phyloP scores from a whole-genome alignment of 345 rosid species.

The Brassica rapa region DNA sequence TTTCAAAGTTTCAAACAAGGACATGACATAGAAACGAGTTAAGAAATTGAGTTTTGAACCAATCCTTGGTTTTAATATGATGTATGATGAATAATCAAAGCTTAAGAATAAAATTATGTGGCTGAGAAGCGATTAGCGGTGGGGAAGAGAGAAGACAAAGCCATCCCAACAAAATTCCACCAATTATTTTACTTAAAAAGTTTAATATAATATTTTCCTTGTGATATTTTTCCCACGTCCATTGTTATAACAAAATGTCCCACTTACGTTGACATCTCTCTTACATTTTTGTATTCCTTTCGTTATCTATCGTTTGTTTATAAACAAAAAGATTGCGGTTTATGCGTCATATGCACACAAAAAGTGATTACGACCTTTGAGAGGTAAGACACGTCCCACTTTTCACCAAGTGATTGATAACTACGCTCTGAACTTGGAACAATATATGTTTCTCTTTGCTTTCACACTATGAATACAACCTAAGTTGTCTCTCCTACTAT shows the following conservation, averaged over 20 bases:
- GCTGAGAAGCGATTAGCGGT: conserved; percentile 34
- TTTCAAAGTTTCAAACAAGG: neutral
- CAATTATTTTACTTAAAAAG: neutral
- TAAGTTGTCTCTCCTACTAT: conserved; percentile 17
- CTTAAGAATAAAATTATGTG: conserved; percentile 15
- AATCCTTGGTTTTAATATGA: conserved; percentile 5
- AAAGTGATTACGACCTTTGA: conserved; percentile 29
- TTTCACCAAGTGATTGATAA: conserved; percentile 7
- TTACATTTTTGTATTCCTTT: conserved; percentile 1
- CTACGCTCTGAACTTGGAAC: conserved; percentile 7
- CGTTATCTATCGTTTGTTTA: conserved; percentile 36
- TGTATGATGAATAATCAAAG: conserved; percentile 31
- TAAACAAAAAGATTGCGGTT: conserved; percentile 24
- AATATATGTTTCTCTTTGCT: conserved; percentile 29
- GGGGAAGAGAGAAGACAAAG: conserved; percentile 17
- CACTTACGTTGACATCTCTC: conserved; percentile 38
- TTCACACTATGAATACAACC: conserved; percentile 15
- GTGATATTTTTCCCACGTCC: conserved; percentile 28
- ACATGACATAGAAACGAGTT: conserved; percentile 1
- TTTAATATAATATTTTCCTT: neutral
- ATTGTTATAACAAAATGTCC: conserved; percentile 18
- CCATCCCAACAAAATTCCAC: conserved; percentile 26
- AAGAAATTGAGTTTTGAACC: conserved; percentile 31
- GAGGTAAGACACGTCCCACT: conserved; percentile 36
- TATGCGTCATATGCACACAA: conserved; percentile 33